Conservation (phyloP, 257 asterid species). For the Knoxia roxburghii region DNA sequence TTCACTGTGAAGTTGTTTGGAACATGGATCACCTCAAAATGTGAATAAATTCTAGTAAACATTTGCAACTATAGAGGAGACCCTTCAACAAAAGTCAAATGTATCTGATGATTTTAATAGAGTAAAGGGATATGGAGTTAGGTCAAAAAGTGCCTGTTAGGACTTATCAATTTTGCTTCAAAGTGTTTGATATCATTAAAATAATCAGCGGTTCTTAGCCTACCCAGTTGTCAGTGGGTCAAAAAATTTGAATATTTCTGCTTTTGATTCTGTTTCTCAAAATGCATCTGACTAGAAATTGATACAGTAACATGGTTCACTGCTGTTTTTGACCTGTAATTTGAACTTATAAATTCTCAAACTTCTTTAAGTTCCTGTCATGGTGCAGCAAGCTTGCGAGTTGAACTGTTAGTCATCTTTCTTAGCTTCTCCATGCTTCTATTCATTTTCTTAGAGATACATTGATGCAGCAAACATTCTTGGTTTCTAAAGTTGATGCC, state of each 20-base stretch:
- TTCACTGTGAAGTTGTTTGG: not conserved
- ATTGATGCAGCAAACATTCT: not conserved
- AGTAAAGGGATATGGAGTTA: not conserved
- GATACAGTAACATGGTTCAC: slow-evolving; percentile 29
- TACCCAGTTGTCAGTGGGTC: slow-evolving; percentile 10
- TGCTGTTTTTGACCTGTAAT: slow-evolving; percentile 35
- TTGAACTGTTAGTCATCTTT: slow-evolving; percentile 9
- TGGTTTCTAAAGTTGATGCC: not conserved
- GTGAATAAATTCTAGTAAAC: not conserved
- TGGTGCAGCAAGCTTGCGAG: slow-evolving; percentile 12
- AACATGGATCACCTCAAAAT: not conserved
- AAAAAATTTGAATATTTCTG: slow-evolving; percentile 1
- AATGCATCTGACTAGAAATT: slow-evolving; percentile 22
- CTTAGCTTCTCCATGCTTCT: slow-evolving; percentile 25
- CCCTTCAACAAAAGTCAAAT: not conserved
- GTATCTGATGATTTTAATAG: not conserved
- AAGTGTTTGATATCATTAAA: not conserved
- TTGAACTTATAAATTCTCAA: slow-evolving; percentile 25
- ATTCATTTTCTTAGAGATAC: slow-evolving; percentile 16
- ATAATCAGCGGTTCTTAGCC: slow-evolving; percentile 7
- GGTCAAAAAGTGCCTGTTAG: not conserved
- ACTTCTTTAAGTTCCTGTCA: not conserved
- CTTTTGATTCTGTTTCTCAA: slow-evolving; percentile 12
- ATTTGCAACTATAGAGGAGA: not conserved
- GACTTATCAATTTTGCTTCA: not conserved